These are phyloP conservation scores for Neonectria magnoliae DNA, from an alignment of 2,329 filamentous ascomycete genomes.

Conservation along the genomic window DNA sequence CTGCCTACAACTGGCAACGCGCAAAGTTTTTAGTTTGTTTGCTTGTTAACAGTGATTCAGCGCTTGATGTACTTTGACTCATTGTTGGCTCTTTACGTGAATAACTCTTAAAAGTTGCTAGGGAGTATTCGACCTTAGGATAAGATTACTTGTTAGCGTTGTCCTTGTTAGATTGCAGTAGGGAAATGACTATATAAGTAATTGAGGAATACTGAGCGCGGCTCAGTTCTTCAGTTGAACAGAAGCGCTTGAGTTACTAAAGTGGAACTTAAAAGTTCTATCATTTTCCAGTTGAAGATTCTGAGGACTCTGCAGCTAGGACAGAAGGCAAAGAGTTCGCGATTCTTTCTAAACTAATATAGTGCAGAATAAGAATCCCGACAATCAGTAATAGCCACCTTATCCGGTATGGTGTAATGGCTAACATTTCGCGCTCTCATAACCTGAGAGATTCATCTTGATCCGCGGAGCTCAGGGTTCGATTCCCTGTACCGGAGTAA, in stretches of 20 bases:
- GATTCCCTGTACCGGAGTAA: slow-evolving; percentile 41
- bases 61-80: not conserved
- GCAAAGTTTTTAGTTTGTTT: not conserved
- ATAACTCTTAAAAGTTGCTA: not conserved
- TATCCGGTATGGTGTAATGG: slow-evolving; percentile 19
- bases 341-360: not conserved
- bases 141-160: too few species aligned
- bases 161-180: too few species aligned
- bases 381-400: not conserved
- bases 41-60: not conserved
- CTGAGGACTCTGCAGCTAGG: not conserved
- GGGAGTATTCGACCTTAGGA: not conserved
- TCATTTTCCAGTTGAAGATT: not conserved
- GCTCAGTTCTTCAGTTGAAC: too few species aligned
- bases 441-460: slow-evolving; percentile 28
- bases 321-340: too few species aligned
- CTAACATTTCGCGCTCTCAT: slow-evolving; percentile 31
- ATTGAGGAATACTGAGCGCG: not conserved
- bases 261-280: too few species aligned
- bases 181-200: not conserved
- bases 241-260: too few species aligned
- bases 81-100: not conserved
- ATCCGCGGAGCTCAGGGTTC: slow-evolving; percentile 41
- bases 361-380: not conserved
- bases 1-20: not conserved